Evolutionary conservation across 768 basidiomycete genomes (phyloP).

Genomic region (Strobilomyces dryophilus): DNA sequence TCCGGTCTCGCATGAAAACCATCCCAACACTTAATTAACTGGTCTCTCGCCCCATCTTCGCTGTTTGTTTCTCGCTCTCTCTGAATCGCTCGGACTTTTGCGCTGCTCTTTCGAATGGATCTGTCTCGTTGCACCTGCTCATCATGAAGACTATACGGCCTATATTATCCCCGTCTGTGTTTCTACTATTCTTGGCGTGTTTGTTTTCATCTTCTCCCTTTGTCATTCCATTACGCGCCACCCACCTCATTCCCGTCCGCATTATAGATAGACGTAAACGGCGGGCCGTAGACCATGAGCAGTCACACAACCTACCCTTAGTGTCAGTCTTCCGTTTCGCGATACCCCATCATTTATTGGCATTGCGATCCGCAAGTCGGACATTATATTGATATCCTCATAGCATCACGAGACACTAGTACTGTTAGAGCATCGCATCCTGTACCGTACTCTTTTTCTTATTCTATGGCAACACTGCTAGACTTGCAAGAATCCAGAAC

Average conservation of each 20-base stretch:
- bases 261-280: constrained; percentile 42
- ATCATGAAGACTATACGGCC: constrained; percentile 41
- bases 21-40: constrained; percentile 14
- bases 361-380: constrained; percentile 47
- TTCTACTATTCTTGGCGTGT: constrained; percentile 33
- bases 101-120: constrained; percentile 62
- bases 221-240: constrained; percentile 20
- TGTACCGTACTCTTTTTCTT: constrained; percentile 37
- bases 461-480: constrained; percentile 19
- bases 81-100: constrained; percentile 40
- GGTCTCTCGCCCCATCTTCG: constrained; percentile 15
- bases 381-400: constrained; percentile 39
- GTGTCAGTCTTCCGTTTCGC: constrained; percentile 50
- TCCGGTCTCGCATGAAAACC: constrained; percentile 22
- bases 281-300: constrained; percentile 44
- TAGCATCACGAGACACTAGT: constrained; percentile 59
- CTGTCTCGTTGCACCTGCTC: constrained; percentile 55
- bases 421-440: constrained; percentile 63
- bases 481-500: constrained; percentile 6
- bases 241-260: constrained; percentile 26
- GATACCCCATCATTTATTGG: constrained; percentile 43
- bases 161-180: constrained; percentile 39
- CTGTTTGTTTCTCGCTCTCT: constrained; percentile 29
- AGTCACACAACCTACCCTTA: constrained; percentile 35
- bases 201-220: constrained; percentile 12